Base-by-base conservation (phyloP, 78 protist genomes). In the Tieghemostelium lacteum region DNA sequence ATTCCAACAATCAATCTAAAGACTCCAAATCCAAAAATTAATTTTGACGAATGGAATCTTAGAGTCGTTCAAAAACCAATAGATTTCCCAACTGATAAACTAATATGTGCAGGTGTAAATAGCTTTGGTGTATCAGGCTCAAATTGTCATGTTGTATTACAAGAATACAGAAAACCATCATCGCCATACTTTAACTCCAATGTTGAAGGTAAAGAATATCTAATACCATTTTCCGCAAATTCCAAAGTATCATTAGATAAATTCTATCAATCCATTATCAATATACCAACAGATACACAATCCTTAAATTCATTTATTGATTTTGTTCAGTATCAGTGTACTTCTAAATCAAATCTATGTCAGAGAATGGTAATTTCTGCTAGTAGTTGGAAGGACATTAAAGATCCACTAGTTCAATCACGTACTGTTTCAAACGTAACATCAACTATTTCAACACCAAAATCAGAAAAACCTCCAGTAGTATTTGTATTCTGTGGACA, bases 111-210 rank as follows among this genome's bases (percentile, higher is more conserved):
- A 61, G 95, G 95, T 29, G 36, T 95, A 61, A 72, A 67, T 57
- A 58, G 74, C 28, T 92, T 95, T 66, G 96, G 97, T 55, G 69
- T 94, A 12, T 91, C 96, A 49, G 97, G 97, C 20, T 92, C 97
- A 57, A 95, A 95, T 69, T 65, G 62, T 14, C 96, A 94, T 39
- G 20, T 75, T 19, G 28, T 77, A 34, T 63, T 77, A 64, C 33
- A 39, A 55, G 40, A 3, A 36, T 66, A 42, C n/a, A 26, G 2
- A 19, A 24, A 45, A 24, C 36, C 20, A 72, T 40, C 57, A 55
- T 16, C 72, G 5, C n/a, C 22, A 5, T 45, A 45, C 10, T n/a
- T n/a, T n/a, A n/a, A n/a, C n/a, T 14, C 52, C 6, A 45, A 45
- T 10, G 10, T 14, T 14, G n/a, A 45, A 45, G 6, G 22, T 19